phyloP scores from a whole-genome alignment of 2,329 filamentous ascomycete genomes.

The Hypoxylon sp. region DNA sequence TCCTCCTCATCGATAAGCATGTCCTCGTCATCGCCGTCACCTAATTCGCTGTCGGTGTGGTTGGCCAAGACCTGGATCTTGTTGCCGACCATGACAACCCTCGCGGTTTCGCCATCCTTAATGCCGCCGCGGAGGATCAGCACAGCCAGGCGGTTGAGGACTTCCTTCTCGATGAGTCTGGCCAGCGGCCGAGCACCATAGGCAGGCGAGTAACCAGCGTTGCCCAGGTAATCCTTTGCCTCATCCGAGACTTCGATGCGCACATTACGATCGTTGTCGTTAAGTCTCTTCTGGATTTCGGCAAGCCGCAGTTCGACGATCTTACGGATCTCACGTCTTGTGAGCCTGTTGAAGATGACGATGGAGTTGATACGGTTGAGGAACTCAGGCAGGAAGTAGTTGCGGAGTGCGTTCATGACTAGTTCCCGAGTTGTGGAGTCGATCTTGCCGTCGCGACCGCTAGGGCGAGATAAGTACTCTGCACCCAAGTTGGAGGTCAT shows the following conservation, averaged over 20 bases:
- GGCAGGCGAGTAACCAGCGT: slow-evolving; percentile 92
- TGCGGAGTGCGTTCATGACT: slow-evolving; percentile 90
- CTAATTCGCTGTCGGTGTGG: slow-evolving; percentile 75
- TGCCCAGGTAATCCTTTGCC: slow-evolving; percentile 93
- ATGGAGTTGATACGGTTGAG: slow-evolving; percentile 96
- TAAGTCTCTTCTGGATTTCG: slow-evolving; percentile 94
- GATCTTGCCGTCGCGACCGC: slow-evolving; percentile 84
- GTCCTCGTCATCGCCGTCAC: slow-evolving; percentile 73
- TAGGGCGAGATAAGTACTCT: slow-evolving; percentile 88
- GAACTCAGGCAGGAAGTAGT: slow-evolving; percentile 98
- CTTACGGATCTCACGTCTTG: slow-evolving; percentile 88
- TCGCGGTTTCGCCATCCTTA: slow-evolving; percentile 86
- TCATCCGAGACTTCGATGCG: slow-evolving; percentile 84
- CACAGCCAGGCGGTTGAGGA: slow-evolving; percentile 92
- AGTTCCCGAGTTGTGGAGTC: slow-evolving; percentile 88
- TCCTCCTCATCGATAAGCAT: slow-evolving; percentile 82
- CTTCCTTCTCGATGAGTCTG: slow-evolving; percentile 95
- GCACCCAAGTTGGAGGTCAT: slow-evolving; percentile 99
- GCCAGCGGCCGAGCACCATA: slow-evolving; percentile 93
- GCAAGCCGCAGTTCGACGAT: slow-evolving; percentile 91
- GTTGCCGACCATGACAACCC: slow-evolving; percentile 83
- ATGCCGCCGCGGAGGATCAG: slow-evolving; percentile 89
- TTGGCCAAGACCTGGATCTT: slow-evolving; percentile 88
- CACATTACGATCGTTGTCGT: slow-evolving; percentile 87
- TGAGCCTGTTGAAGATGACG: slow-evolving; percentile 98